Evolutionary conservation across 345 rosid species (phyloP).

Genomic region (Salix caprea): DNA sequence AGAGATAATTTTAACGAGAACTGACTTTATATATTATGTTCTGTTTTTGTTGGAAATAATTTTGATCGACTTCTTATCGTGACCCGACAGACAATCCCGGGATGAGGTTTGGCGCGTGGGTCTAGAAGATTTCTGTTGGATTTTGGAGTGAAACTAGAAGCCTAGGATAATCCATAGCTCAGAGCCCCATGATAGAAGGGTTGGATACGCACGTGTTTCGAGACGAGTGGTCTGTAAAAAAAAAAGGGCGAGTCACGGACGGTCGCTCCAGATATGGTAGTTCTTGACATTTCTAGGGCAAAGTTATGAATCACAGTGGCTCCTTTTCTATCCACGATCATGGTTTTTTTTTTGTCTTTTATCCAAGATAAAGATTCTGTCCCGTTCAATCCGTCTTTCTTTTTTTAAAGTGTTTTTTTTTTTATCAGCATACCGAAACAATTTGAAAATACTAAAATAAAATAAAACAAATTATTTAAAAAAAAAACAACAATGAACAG

Average conservation of each 20-base stretch:
- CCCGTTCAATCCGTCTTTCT: background rate
- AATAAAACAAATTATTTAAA: too few relatives aligned
- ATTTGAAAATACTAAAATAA: too few relatives aligned
- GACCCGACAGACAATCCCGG: background rate
- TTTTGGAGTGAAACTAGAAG: background rate
- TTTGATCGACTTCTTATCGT: background rate
- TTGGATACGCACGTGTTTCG: constrained; percentile 6
- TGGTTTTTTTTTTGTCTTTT: background rate
- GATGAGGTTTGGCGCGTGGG: constrained; percentile 1
- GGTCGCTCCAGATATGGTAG: constrained; percentile 6
- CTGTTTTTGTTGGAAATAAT: too few relatives aligned
- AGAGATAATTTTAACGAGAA: too few relatives aligned
- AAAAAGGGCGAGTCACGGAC: constrained; percentile 3
- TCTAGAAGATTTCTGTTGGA: background rate
- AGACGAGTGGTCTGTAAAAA: background rate
- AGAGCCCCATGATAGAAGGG: background rate
- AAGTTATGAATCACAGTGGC: background rate
- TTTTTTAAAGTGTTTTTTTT: too few relatives aligned
- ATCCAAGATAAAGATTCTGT: background rate
- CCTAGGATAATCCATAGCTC: background rate
- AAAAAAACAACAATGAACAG: too few relatives aligned
- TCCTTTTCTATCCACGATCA: too few relatives aligned
- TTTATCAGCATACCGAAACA: too few relatives aligned
- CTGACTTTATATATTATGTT: too few relatives aligned
- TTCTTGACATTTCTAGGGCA: background rate